These are phyloP conservation scores for Didymella pinodella DNA, from an alignment of 2,329 filamentous ascomycete genomes.

Conservation along the genomic window DNA sequence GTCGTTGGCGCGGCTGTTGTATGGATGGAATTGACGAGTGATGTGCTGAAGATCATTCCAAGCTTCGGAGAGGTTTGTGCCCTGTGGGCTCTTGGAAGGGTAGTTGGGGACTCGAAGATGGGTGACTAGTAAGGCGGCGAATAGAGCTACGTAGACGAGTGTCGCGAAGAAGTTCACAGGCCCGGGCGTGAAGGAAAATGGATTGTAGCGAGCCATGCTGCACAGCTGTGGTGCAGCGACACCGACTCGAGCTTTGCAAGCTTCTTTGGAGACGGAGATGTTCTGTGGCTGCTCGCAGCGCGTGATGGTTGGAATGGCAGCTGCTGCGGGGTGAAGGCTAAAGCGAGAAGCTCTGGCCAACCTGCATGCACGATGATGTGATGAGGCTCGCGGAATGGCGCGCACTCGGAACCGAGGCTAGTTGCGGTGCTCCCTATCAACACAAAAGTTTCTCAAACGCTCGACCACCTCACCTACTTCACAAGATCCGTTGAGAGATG, in stretches of 20 bases:
- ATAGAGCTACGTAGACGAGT: slow-evolving; percentile 77
- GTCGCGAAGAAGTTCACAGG: slow-evolving; percentile 84
- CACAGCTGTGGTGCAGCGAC: slow-evolving; percentile 21
- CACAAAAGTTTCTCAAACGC: background rate
- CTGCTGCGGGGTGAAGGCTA: slow-evolving; percentile 20
- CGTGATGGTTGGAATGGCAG: slow-evolving; percentile 21
- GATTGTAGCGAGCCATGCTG: slow-evolving; percentile 51
- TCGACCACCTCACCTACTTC: background rate
- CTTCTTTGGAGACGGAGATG: slow-evolving; percentile 2
- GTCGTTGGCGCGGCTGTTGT: slow-evolving; percentile 86
- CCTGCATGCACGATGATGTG: slow-evolving; percentile 12
- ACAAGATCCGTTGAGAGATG: background rate
- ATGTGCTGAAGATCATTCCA: slow-evolving; percentile 84
- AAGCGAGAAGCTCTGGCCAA: slow-evolving; percentile 8
- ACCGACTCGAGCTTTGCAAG: slow-evolving; percentile 17
- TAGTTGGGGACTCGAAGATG: slow-evolving; percentile 78
- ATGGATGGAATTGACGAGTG: slow-evolving; percentile 81
- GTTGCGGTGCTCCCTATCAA: background rate
- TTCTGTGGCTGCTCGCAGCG: slow-evolving; percentile 22
- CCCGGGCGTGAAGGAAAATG: slow-evolving; percentile 77
- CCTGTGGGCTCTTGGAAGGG: slow-evolving; percentile 64
- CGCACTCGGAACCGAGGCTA: background rate
- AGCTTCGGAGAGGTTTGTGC: slow-evolving; percentile 82
- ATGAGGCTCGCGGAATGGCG: slow-evolving; percentile 5
- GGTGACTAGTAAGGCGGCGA: slow-evolving; percentile 74